Conservation (phyloP, 257 asterid genomes). For the Jaltomata sinuosa region DNA sequence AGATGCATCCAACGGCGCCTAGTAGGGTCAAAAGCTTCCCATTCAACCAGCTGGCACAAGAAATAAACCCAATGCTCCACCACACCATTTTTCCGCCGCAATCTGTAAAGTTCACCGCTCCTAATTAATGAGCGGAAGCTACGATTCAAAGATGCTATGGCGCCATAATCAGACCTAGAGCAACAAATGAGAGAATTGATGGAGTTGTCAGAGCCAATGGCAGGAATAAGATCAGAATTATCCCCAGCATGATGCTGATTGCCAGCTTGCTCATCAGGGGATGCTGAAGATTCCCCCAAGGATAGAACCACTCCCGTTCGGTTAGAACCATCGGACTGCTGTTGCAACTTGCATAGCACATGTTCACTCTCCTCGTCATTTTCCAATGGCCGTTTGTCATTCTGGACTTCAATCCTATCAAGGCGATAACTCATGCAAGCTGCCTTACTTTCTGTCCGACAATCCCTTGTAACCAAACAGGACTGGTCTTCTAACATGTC, state of each 20-base stretch:
- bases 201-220: constrained; percentile 75
- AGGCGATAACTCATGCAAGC: constrained; percentile 39
- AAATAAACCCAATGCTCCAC: constrained; percentile 95
- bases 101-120: constrained; percentile 57
- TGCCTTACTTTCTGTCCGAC: constrained; percentile 46
- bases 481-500: constrained; percentile 75
- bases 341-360: constrained; percentile 28
- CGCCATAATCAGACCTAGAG: constrained; percentile 82
- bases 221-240: constrained; percentile 54
- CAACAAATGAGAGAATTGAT: constrained; percentile 62
- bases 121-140: constrained; percentile 63
- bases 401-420: constrained; percentile 35
- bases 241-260: constrained; percentile 8
- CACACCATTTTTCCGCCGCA: constrained; percentile 50
- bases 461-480: constrained; percentile 65
- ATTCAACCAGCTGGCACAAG: constrained; percentile 84
- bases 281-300: constrained; percentile 16
- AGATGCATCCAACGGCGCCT: constrained; percentile 87
- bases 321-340: constrained; percentile 20
- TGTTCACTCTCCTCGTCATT: constrained; percentile 30
- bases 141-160: constrained; percentile 55
- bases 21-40: constrained; percentile 94
- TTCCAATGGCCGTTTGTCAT: constrained; percentile 47
- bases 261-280: constrained; percentile 6
- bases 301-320: constrained; percentile 13